A percentile compares a stretch with the other conserved stretches of the same genome.
These are phyloP conservation scores for Neurospora sp. DNA, from an alignment of 495 filamentous ascomycete genomes.

Conservation along the genomic window DNA sequence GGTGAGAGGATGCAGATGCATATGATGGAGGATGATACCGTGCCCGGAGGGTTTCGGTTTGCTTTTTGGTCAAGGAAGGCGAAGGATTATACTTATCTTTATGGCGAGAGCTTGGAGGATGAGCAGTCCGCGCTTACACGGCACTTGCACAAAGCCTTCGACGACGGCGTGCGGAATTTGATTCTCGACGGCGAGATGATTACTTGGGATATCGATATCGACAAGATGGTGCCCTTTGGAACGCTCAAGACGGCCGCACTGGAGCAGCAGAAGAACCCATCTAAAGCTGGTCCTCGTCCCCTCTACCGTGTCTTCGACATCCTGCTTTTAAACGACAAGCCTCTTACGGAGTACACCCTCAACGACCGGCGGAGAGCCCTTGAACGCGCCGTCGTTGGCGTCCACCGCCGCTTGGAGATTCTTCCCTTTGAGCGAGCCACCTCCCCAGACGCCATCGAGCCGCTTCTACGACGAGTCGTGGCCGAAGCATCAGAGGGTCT, in stretches of 20 bases:
- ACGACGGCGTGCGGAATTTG: conserved; percentile 63
- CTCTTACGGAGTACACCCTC: conserved; percentile 72
- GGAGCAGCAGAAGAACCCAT: conserved; percentile 69
- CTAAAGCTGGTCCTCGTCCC: conserved; percentile 60
- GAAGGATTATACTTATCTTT: conserved; percentile 94
- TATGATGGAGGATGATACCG: conserved; percentile 61
- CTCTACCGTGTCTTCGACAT: conserved; percentile 84
- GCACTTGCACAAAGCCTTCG: conserved; percentile 70
- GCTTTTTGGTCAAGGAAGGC: conserved; percentile 92
- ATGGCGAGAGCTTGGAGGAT: conserved; percentile 68
- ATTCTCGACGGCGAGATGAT: conserved; percentile 98
- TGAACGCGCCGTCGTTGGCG: conserved; percentile 50
- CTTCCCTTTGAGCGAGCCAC: conserved; percentile 62
- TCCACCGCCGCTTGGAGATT: conserved; percentile 71
- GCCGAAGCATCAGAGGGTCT: conserved; percentile 84
- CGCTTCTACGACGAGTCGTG: conserved; percentile 68
- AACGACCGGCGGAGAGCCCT: conserved; percentile 73
- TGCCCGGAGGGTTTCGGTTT: conserved; percentile 64
- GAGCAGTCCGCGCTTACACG: conserved; percentile 70
- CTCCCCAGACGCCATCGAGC: conserved; percentile 62
- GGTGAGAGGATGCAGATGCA: conserved; percentile 97
- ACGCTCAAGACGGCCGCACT: conserved; percentile 89
- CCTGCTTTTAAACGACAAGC: conserved; percentile 71
- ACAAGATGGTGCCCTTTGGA: conserved; percentile 81
- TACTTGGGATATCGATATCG: conserved; percentile 86